phyloP scores from a whole-genome alignment of 2,329 filamentous ascomycete genomes.

The Graphiopsis chlorocephala region DNA sequence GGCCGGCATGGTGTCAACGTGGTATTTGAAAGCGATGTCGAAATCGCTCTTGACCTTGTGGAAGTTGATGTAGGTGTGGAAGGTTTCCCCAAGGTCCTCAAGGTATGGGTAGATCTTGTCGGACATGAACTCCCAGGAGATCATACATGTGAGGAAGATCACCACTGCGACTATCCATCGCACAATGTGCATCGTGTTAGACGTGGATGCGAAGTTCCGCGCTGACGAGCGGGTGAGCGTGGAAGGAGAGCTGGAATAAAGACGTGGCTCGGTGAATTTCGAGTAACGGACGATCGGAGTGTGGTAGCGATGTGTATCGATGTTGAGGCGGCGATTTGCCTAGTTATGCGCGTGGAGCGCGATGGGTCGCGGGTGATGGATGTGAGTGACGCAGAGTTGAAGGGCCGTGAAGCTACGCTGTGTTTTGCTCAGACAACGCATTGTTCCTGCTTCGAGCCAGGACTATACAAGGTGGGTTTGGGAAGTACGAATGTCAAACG shows the following conservation, averaged over 20 bases:
- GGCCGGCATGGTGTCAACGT: background rate
- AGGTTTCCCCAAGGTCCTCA: background rate
- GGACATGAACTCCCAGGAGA: background rate
- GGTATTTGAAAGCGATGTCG: background rate
- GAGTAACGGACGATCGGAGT: background rate
- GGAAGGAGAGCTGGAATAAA: background rate
- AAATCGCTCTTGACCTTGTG: background rate
- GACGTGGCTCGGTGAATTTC: background rate
- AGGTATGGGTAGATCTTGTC: background rate
- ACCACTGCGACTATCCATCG: background rate
- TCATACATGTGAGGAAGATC: background rate
- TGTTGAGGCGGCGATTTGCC: background rate
- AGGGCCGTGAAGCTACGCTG: background rate
- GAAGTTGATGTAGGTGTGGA: background rate
- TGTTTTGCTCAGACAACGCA: background rate
- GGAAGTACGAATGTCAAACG: background rate
- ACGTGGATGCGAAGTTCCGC: background rate
- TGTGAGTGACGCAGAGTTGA: background rate
- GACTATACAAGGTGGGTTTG: background rate
- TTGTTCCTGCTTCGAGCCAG: background rate
- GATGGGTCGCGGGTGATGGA: background rate
- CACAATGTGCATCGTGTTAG: background rate
- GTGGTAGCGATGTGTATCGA: background rate
- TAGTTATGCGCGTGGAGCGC: background rate
- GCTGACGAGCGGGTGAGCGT: background rate